Evolutionary conservation across 2,329 filamentous ascomycete genomes (phyloP), one percentile per base, ranked within the genome.

Genomic region (Stemphylium vesicarium): DNA sequence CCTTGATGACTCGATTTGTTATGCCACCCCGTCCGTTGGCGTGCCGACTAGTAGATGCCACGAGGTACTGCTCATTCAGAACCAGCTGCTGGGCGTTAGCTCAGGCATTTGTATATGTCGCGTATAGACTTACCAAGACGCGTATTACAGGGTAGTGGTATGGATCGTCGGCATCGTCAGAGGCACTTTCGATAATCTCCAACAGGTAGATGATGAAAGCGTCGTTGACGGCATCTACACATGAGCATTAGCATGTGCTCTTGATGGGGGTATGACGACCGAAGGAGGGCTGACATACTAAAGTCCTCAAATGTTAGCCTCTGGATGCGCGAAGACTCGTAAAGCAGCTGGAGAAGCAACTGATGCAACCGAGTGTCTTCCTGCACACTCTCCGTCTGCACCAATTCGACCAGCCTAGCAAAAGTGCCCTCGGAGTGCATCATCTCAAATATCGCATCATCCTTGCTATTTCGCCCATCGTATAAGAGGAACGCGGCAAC

Each of bases 21-120:
- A 96, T 77, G 4, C 85, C 84, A 20, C 80, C 76, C 9, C 79
- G 70, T 16, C 77, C 77, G 26, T 73, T 53, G 51, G 60, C 56
- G 53, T 68, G 50, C 62, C 71, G 63, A 66, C 73, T 64, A 68
- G 75, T 63, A 81, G 84, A 80, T 22, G 83, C 84, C 50, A 98
- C 88, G 90, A 99, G 96, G 77, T 97, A 99, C 77, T 99, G 95
- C 76, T 99, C 95, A 76, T 99, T 99, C 62, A 99, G 79, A 24
- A 98, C 93, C 66, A 99, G 85, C 91, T 96, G 62, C 46, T 31
- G 15, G 15, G 49, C 22, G 49, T 59, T 35, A 63, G 47, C 13
- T 26, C 20, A 11, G 2, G 2, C 33, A 3, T 18, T 29, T 4
- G 4, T 7, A 18, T 39, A n/a, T 20, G 46, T 9, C 16, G 7